phyloP scores from a whole-genome alignment of 1,284 basidiomycete species.

The Pyrrhoderma lamaoense region DNA sequence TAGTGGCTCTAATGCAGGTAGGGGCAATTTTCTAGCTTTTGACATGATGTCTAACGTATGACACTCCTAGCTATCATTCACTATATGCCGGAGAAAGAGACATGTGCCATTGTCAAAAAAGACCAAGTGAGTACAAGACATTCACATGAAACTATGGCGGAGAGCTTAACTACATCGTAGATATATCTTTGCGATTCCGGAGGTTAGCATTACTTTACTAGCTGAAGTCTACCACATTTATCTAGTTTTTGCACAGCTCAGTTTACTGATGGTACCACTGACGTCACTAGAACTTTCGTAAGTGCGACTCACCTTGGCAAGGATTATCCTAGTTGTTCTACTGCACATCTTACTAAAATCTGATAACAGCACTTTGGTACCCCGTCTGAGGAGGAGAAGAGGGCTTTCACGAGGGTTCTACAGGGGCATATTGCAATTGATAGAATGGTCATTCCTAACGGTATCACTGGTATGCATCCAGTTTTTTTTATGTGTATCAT shows the following conservation, averaged over 20 bases:
- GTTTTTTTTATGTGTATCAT: no score
- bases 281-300: conserved; percentile 86
- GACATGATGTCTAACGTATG: not conserved
- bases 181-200: conserved; percentile 96
- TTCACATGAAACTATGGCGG: not conserved
- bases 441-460: conserved; percentile 76
- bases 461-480: conserved; percentile 63
- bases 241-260: conserved; percentile 47
- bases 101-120: conserved; percentile 69
- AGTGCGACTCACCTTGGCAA: conserved; percentile 18
- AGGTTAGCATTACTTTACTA: conserved; percentile 34
- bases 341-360: not conserved
- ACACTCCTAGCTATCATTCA: conserved; percentile 77
- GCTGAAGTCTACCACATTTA: not conserved
- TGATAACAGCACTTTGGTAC: conserved; percentile 76
- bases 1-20: conserved; percentile 81
- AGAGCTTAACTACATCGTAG: conserved; percentile 28
- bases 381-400: conserved; percentile 76
- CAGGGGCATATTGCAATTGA: conserved; percentile 96
- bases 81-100: conserved; percentile 74
- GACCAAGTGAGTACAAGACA: conserved; percentile 48
- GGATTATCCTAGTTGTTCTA: no score
- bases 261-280: conserved; percentile 91
- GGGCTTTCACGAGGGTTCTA: conserved; percentile 88
- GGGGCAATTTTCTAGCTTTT: conserved; percentile 20